Conservation (phyloP, 2,329 filamentous ascomycete species). For the Emmonsia crescens region DNA sequence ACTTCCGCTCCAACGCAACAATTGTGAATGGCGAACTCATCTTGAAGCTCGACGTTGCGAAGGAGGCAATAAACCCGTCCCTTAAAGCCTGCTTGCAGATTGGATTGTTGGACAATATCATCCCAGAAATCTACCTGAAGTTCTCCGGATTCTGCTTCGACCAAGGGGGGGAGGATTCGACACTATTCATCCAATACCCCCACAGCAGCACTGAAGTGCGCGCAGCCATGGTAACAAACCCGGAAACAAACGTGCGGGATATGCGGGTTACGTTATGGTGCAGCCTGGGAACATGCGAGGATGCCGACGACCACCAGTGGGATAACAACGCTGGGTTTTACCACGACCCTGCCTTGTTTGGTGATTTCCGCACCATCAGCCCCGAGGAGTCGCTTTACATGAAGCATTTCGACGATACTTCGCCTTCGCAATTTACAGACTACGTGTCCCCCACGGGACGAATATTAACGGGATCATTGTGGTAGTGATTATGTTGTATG, state of each 20-base stretch:
- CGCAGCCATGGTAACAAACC: neutral
- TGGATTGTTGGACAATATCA: neutral
- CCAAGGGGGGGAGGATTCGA: neutral
- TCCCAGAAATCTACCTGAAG: neutral
- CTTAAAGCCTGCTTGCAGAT: neutral
- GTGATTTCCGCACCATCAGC: neutral
- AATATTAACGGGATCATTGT: neutral
- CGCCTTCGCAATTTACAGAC: neutral
- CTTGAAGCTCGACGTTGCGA: neutral
- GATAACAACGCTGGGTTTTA: neutral
- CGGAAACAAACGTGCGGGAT: neutral
- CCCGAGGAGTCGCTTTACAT: neutral
- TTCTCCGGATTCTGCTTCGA: neutral
- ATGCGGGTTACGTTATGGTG: neutral
- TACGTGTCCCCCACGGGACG: neutral
- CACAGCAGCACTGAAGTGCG: neutral
- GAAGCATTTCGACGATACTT: neutral
- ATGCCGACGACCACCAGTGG: neutral
- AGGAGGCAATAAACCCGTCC: neutral
- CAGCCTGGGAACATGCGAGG: neutral
- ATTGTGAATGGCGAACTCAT: neutral
- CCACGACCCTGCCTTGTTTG: neutral
- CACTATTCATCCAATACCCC: neutral
- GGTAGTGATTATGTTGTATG: neutral
- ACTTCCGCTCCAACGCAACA: neutral